Evolutionary conservation across 2,329 filamentous ascomycete species (phyloP), one percentile per base, ranked within the genome.

Genomic region (Mycogone perniciosa): DNA sequence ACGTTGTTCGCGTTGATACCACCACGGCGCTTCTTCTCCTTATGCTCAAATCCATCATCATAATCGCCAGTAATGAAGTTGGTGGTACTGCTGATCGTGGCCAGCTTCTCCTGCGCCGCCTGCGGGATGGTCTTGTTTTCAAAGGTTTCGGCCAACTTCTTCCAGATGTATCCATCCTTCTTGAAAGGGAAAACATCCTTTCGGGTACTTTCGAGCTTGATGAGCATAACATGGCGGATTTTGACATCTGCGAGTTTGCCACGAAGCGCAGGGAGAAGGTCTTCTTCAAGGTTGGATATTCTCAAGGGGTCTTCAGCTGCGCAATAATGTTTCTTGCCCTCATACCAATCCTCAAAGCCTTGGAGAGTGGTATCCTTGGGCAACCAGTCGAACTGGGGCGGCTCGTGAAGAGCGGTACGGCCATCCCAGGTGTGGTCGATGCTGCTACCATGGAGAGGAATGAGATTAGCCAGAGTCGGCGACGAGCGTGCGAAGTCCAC

Each of bases 121-220:
- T 64, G 51, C 0, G 70, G 70, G 0, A 73, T 51, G 4, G 58
- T 60, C 10, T 62, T 57, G 4, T 68, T 57, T 13, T 64, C 60
- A 10, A 62, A 62, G 2, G 68, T 70, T 1, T 63, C 58, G 5
- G 55, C 56, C 1, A 68, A 58, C 1, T 66, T 63, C 5, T 70
- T 59, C 50, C 63, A 68, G 29, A 73, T 67, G 44, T 67, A 54
- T 10, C 67, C 67, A 1, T 66, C 60, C 51, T 68, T 68, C 31
- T 72, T 71, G 31, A 74, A 59, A 0, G 72, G 72, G 31, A 74
- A 74, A 4, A 74, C 64, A 46, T 74, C 71, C 3, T 67, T 67
- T 30, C 72, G 64, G 0, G 71, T 72, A 43, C 71, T 73, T 48
- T 74, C 72, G 1, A 74, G 59, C 30, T 71, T 65, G 1, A 74